Evolutionary conservation across 345 rosid genomes (phyloP).

Genomic region (Mercurialis annua): DNA sequence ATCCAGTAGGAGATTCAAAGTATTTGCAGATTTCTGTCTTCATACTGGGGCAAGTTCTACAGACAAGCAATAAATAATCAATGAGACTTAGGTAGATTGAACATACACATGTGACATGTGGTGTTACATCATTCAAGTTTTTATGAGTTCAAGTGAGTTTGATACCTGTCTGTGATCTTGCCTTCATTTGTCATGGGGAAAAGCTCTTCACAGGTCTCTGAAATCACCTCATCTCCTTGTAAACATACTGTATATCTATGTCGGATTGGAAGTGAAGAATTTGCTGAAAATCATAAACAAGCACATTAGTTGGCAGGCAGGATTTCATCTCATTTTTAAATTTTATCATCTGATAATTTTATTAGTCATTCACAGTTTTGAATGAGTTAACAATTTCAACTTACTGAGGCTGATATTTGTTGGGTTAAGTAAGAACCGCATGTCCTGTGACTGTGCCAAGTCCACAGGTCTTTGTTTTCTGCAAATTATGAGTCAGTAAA

Average conservation of each 20-base stretch:
- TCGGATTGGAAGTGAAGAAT: slow-evolving; percentile 32
- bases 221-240: slow-evolving; percentile 33
- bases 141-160: slow-evolving; percentile 9
- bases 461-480: slow-evolving; percentile 81
- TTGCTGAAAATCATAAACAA: slow-evolving; percentile 38
- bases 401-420: slow-evolving; percentile 60
- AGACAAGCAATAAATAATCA: slow-evolving; percentile 9
- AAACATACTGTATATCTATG: slow-evolving; percentile 32
- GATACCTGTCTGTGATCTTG: slow-evolving; percentile 33
- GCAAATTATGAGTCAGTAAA: slow-evolving; percentile 21
- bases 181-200: slow-evolving; percentile 30
- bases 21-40: slow-evolving; percentile 43
- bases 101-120: background rate
- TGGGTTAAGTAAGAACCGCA: slow-evolving; percentile 68
- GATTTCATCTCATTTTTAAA: background rate
- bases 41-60: slow-evolving; percentile 26
- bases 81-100: slow-evolving; percentile 1
- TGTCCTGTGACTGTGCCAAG: slow-evolving; percentile 76
- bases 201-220: slow-evolving; percentile 31
- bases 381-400: slow-evolving; percentile 21
- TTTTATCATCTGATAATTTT: background rate
- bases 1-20: slow-evolving; percentile 42
- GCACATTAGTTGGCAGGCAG: slow-evolving; percentile 25
- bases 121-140: slow-evolving; percentile 4
- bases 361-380: background rate